phyloP scores from a whole-genome alignment of 495 filamentous ascomycete genomes.

The Cetradonia linearis region DNA sequence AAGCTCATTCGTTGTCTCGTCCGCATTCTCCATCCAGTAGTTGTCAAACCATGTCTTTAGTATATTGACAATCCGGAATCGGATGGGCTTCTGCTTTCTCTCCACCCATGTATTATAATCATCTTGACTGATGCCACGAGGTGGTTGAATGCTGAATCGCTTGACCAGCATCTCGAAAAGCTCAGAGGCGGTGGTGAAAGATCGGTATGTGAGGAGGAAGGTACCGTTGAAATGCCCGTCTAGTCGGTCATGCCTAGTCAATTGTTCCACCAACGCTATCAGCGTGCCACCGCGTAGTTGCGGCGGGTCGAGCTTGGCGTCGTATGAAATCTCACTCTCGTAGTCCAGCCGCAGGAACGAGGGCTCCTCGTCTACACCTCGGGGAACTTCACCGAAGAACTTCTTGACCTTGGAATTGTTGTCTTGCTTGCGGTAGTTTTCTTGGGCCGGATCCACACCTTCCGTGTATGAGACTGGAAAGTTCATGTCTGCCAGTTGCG shows the following conservation, averaged over 20 bases:
- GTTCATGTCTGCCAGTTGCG: slow-evolving; percentile 56
- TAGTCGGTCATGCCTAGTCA: slow-evolving; percentile 89
- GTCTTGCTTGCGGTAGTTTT: slow-evolving; percentile 49
- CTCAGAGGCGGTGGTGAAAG: slow-evolving; percentile 82
- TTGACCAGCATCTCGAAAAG: slow-evolving; percentile 87
- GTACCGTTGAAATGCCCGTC: slow-evolving; percentile 96
- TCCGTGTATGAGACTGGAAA: slow-evolving; percentile 59
- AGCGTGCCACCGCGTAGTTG: slow-evolving; percentile 80
- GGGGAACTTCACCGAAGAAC: slow-evolving; percentile 81
- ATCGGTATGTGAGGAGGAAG: slow-evolving; percentile 92
- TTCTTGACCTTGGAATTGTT: slow-evolving; percentile 73
- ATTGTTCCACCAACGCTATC: slow-evolving; percentile 83
- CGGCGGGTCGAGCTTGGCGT: slow-evolving; percentile 61
- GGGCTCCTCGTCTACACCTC: slow-evolving; percentile 62
- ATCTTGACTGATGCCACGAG: slow-evolving; percentile 60
- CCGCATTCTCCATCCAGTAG: slow-evolving; percentile 95
- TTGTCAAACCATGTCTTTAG: slow-evolving; percentile 96
- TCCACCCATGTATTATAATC: slow-evolving; percentile 86
- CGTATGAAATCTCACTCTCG: slow-evolving; percentile 83
- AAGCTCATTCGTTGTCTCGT: slow-evolving; percentile 70
- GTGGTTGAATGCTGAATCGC: slow-evolving; percentile 85
- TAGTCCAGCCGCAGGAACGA: slow-evolving; percentile 80
- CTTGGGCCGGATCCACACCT: slow-evolving; percentile 46
- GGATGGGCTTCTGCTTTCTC: slow-evolving; percentile 87
- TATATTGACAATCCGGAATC: slow-evolving; percentile 94